Percentiles rank a stretch among this genome's conserved stretches.
Conservation (phyloP, 768 basidiomycete species). For the Termitomyces titanicus region DNA sequence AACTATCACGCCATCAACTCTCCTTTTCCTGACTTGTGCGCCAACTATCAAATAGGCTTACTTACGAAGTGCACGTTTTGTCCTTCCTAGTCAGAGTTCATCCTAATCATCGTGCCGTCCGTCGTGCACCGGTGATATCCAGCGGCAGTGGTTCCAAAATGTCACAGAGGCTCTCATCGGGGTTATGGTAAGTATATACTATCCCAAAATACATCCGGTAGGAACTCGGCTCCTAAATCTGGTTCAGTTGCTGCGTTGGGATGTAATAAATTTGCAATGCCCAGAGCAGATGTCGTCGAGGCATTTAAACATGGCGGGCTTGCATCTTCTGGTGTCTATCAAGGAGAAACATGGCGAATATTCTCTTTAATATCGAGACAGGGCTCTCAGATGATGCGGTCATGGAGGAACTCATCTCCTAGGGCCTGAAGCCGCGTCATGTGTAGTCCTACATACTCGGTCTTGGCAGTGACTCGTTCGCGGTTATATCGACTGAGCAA, state of each 20-base stretch:
- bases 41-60: not conserved
- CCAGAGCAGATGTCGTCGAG: conserved; percentile 37
- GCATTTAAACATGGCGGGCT: conserved; percentile 53
- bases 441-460: conserved; percentile 61
- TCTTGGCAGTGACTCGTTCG: conserved; percentile 55
- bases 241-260: conserved; percentile 28
- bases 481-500: conserved; percentile 56
- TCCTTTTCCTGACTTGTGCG: not conserved
- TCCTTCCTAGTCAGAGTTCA: not conserved
- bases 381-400: conserved; percentile 41
- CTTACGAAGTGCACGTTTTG: not conserved
- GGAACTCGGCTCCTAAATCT: conserved; percentile 48
- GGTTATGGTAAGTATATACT: too few species aligned
- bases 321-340: conserved; percentile 41
- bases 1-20: not conserved
- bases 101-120: not conserved
- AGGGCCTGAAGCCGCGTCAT: conserved; percentile 64
- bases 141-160: conserved; percentile 44
- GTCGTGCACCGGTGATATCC: not conserved
- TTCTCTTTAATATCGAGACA: conserved; percentile 50
- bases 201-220: conserved; percentile 54
- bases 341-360: conserved; percentile 46
- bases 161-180: conserved; percentile 57
- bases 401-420: conserved; percentile 55
- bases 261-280: not conserved